Evolutionary conservation across 495 filamentous ascomycete species (phyloP).

Genomic region (Xylaria nigripes): DNA sequence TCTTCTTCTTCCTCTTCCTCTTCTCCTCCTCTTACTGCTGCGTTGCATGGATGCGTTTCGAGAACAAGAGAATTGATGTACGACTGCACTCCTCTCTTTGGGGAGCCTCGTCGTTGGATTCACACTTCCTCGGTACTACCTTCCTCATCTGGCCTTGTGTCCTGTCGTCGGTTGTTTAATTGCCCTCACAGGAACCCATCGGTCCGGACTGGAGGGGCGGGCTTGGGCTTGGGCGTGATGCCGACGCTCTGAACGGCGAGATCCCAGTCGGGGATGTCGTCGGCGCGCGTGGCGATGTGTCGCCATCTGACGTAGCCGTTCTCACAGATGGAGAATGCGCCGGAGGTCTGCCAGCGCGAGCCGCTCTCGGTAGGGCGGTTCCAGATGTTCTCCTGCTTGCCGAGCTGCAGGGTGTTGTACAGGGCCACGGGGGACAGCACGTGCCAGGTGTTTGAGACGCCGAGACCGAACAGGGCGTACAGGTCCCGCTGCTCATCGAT

Average conservation of each 20-base stretch:
- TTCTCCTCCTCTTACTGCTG: too few species aligned
- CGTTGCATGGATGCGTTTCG: too few species aligned
- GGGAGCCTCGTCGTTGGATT: neutral
- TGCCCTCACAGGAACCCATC: conserved; percentile 8
- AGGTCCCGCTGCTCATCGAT: conserved; percentile 44
- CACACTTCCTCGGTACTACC: neutral
- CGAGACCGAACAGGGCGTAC: conserved; percentile 49
- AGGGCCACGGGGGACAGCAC: conserved; percentile 37
- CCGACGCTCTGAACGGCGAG: conserved; percentile 30
- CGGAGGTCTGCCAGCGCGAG: conserved; percentile 49
- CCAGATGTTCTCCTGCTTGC: conserved; percentile 48
- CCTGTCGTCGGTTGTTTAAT: neutral
- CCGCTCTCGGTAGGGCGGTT: conserved; percentile 47
- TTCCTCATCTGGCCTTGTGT: neutral
- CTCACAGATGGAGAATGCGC: conserved; percentile 47
- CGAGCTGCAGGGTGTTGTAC: conserved; percentile 41
- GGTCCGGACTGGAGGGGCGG: conserved; percentile 4
- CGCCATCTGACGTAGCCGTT: conserved; percentile 44
- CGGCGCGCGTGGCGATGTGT: conserved; percentile 31
- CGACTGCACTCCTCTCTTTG: too few species aligned
- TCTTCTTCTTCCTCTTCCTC: too few species aligned
- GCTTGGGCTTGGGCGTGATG: conserved; percentile 5
- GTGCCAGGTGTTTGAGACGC: conserved; percentile 44
- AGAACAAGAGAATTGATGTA: too few species aligned
- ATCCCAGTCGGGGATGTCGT: conserved; percentile 44